A percentile compares a stretch with the other conserved stretches of the same genome.
Evolutionary conservation across 2,329 filamentous ascomycete genomes (phyloP).

Genomic region (Sporothrix humicola): DNA sequence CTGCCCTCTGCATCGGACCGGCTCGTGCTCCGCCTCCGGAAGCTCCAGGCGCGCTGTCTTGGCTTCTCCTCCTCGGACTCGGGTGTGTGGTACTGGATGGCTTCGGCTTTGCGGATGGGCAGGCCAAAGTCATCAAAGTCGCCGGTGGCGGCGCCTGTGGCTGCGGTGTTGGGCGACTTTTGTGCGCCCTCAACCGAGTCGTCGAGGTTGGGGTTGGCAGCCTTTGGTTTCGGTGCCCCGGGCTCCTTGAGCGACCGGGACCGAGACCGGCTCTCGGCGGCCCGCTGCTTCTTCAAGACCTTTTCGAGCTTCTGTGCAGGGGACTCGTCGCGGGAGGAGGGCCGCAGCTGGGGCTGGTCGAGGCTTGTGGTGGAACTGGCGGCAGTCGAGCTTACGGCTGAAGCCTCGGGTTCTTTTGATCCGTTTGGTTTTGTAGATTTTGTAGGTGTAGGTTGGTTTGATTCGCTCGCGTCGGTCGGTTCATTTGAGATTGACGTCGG

Average conservation of each 20-base stretch:
- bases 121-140: constrained; percentile 72
- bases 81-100: constrained; percentile 44
- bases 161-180: constrained; percentile 34
- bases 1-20: constrained; percentile 29
- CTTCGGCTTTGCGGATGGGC: constrained; percentile 58
- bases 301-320: constrained; percentile 33
- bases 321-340: constrained; percentile 28
- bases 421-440: neutral
- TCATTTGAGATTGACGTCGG: neutral
- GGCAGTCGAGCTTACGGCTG: neutral
- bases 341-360: neutral
- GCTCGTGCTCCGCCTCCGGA: constrained; percentile 35
- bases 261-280: constrained; percentile 18
- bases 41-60: constrained; percentile 32
- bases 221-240: neutral
- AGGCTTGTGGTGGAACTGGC: constrained; percentile 9
- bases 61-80: constrained; percentile 30
- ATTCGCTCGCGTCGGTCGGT: neutral
- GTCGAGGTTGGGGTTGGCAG: neutral
- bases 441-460: neutral
- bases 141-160: constrained; percentile 44
- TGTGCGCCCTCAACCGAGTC: constrained; percentile 22
- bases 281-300: constrained; percentile 28
- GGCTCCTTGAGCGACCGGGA: constrained; percentile 1
- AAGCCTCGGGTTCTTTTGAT: neutral